These are phyloP conservation scores for Arachis stenosperma DNA, from an alignment of 306 rosid species.

Conservation along the genomic window DNA sequence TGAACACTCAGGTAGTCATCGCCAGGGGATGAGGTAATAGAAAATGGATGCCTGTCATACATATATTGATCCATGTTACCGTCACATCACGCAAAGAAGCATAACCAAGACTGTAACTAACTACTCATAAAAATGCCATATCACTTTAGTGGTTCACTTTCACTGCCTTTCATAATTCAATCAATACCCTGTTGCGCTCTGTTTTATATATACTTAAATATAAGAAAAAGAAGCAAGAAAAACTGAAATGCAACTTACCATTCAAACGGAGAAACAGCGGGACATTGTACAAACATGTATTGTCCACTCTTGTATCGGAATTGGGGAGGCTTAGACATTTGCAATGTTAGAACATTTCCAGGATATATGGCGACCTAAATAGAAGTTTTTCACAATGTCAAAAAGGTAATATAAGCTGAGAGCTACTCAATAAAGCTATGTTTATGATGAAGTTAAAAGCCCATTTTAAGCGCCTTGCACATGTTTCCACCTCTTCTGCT, in stretches of 20 bases:
- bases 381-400: constrained; percentile 29
- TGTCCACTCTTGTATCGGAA: constrained; percentile 95
- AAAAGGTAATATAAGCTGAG: neutral
- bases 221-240: neutral
- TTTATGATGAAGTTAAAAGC: constrained; percentile 23
- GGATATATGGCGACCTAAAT: constrained; percentile 93
- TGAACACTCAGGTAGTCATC: constrained; percentile 97
- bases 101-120: neutral
- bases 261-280: constrained; percentile 97
- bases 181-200: constrained; percentile 13
- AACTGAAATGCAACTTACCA: constrained; percentile 61
- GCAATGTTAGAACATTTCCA: constrained; percentile 92
- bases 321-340: constrained; percentile 96
- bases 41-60: constrained; percentile 93
- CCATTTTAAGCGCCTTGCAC: neutral
- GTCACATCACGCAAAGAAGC: neutral
- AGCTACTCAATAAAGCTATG: neutral
- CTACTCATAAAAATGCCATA: constrained; percentile 12
- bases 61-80: constrained; percentile 33
- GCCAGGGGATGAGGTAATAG: constrained; percentile 99
- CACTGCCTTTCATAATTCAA: constrained; percentile 8
- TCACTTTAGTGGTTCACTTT: constrained; percentile 3
- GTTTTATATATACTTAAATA: constrained; percentile 23
- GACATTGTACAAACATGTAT: constrained; percentile 99
- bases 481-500: constrained; percentile 34